These are phyloP conservation scores for Colletotrichum chlorophyti DNA, from an alignment of 2,329 filamentous ascomycete species.

Conservation along the genomic window DNA sequence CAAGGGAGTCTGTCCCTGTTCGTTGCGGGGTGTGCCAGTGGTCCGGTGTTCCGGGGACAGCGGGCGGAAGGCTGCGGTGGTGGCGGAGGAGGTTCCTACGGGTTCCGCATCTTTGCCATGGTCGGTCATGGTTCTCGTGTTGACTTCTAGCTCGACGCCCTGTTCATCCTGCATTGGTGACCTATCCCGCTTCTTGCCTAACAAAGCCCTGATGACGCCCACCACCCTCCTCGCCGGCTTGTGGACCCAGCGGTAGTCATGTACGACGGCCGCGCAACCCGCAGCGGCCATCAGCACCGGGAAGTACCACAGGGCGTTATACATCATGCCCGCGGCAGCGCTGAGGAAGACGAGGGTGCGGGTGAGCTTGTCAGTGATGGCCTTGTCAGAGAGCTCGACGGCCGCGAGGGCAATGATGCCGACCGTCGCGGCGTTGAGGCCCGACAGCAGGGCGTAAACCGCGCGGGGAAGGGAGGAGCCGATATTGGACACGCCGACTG, in stretches of 20 bases:
- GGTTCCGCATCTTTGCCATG: background rate
- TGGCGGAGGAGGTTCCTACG: background rate
- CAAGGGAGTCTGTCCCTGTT: background rate
- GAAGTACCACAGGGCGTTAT: conserved; percentile 74
- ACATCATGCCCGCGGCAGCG: conserved; percentile 67
- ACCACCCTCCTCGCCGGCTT: conserved; percentile 36
- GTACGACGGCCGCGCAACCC: conserved; percentile 56
- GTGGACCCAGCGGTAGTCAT: conserved; percentile 59
- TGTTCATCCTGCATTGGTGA: background rate
- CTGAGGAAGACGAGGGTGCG: conserved; percentile 66
- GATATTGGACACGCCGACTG: conserved; percentile 66
- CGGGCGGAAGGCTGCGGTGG: background rate
- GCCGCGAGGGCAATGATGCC: conserved; percentile 72
- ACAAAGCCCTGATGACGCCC: background rate
- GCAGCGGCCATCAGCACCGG: conserved; percentile 64
- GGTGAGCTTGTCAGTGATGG: conserved; percentile 67
- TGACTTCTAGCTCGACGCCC: background rate
- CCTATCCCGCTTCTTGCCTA: background rate
- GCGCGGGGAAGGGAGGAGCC: conserved; percentile 59
- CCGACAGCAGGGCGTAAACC: conserved; percentile 70
- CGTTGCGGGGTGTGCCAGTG: background rate
- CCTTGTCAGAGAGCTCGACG: conserved; percentile 67
- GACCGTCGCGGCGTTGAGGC: conserved; percentile 71
- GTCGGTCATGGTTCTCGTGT: background rate
- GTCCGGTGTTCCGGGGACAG: background rate